Evolutionary conservation across 2,329 filamentous ascomycete species (phyloP).

Genomic region (Chrysoporthe austroafricana): DNA sequence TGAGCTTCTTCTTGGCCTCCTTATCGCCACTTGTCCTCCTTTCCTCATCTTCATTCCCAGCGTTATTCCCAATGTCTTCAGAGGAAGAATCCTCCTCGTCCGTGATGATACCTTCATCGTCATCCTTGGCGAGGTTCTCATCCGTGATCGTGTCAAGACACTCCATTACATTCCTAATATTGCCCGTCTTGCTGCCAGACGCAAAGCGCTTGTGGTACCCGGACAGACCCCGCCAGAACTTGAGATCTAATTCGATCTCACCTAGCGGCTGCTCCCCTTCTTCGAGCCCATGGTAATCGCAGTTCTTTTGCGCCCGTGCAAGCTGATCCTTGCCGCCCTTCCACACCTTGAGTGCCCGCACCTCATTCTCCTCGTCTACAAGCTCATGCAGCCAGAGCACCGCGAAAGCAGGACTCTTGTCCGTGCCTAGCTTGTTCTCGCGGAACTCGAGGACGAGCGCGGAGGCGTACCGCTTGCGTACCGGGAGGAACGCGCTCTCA

Average conservation of each 20-base stretch:
- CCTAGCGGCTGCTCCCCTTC: slow-evolving; percentile 61
- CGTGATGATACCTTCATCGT: slow-evolving; percentile 25
- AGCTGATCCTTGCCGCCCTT: slow-evolving; percentile 62
- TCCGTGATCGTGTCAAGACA: slow-evolving; percentile 65
- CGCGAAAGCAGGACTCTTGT: slow-evolving; percentile 63
- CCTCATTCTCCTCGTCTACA: slow-evolving; percentile 66
- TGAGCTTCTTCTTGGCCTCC: slow-evolving; percentile 26
- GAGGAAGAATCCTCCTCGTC: slow-evolving; percentile 25
- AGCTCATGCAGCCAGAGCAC: slow-evolving; percentile 73
- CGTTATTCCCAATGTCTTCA: slow-evolving; percentile 26
- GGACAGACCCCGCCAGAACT: slow-evolving; percentile 65
- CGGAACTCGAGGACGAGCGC: slow-evolving; percentile 62
- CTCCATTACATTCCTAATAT: slow-evolving; percentile 65
- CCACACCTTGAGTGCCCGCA: slow-evolving; percentile 65
- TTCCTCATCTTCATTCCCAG: slow-evolving; percentile 1
- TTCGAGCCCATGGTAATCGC: slow-evolving; percentile 45
- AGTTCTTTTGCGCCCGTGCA: slow-evolving; percentile 40
- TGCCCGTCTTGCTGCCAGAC: slow-evolving; percentile 50
- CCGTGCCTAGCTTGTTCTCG: slow-evolving; percentile 54
- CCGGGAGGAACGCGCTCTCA: slow-evolving; percentile 55
- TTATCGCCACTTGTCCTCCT: slow-evolving; percentile 23
- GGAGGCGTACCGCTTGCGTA: slow-evolving; percentile 64
- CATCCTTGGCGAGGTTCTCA: slow-evolving; percentile 47
- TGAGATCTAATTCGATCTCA: slow-evolving; percentile 59
- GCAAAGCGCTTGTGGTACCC: slow-evolving; percentile 62